phyloP scores from a whole-genome alignment of 371 early-diverging fungal genomes.

The Mortierella sp. region DNA sequence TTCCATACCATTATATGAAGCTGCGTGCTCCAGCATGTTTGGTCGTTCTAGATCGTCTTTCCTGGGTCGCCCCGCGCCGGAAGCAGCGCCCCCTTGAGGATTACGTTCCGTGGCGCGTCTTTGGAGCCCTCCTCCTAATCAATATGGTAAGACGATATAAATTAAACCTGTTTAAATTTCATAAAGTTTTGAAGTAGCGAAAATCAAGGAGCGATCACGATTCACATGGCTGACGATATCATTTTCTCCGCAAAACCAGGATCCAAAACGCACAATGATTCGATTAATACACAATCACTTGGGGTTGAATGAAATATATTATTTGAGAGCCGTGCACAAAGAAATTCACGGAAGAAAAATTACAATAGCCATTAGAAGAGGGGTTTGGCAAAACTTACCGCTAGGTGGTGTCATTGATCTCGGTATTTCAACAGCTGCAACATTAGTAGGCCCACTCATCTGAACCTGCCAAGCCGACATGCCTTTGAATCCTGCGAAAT shows the following conservation, averaged over 20 bases:
- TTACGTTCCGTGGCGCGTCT: constrained; percentile 46
- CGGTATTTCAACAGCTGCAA: constrained; percentile 34
- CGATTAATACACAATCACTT: constrained; percentile 4
- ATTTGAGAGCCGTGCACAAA: constrained; percentile 7
- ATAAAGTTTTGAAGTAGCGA: neutral
- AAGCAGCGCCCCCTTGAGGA: constrained; percentile 8
- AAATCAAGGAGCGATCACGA: neutral
- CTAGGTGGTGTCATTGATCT: constrained; percentile 39
- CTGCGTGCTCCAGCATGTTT: constrained; percentile 34
- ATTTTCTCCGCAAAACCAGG: constrained; percentile 8
- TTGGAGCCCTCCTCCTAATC: constrained; percentile 31
- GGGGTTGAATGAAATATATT: neutral
- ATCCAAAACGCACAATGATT: neutral
- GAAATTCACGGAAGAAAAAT: neutral
- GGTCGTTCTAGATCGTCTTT: constrained; percentile 34
- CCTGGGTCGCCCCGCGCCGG: constrained; percentile 19
- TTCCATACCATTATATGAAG: constrained; percentile 36
- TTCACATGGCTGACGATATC: constrained; percentile 16
- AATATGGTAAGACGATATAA: constrained; percentile 1
- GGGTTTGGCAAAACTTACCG: constrained; percentile 27
- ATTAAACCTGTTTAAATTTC: too few species aligned
- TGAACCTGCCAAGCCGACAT: constrained; percentile 57
- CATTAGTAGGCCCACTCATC: constrained; percentile 47
- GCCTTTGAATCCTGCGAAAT: constrained; percentile 78
- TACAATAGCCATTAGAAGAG: neutral